Base-by-base conservation (phyloP, 176 grass and related monocot species). In the Rhynchospora tenuis region DNA sequence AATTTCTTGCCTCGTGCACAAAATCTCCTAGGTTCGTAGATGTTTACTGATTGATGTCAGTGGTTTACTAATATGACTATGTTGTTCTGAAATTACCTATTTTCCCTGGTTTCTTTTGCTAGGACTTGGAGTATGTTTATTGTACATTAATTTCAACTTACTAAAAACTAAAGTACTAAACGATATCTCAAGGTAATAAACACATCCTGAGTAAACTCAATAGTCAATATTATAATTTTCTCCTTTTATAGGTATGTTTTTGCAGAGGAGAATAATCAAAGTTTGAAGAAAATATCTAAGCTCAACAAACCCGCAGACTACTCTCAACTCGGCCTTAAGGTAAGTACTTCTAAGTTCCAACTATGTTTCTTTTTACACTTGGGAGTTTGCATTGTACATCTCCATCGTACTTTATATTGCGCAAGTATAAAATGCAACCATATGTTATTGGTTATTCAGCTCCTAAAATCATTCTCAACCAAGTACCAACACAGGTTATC, bases 281-380 rank as follows among this genome's bases (percentile, higher is more conserved):
- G 90, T 84, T 77, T 91, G 83, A 98, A 91, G 84, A 98, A 95
- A 92, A 95, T 98, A 74, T 87, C 92, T 23, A 84, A 87, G 82
- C 90, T 94, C 79, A 82, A 83, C 22, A 84, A 90, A 86, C 92
- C 95, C 88, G 84, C 87, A 70, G 86, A 98, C 9, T 70, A 86
- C 87, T 98, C 89, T 83, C 87, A 86, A 84, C 83, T 95, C 38
- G 92, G 92, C 43, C 90, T 98, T 84, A 86, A 90, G 90, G 95
- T 98, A 90, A 89, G 95, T 98, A 83, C 38, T 31, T 59, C 9
- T 33, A 52, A 26, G n/a, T n/a, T 57, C 85, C n/a, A n/a, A n/a
- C n/a, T n/a, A 79, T 63, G 6, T 7, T 82, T 50, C 44, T 55
- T 64, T 50, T 38, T 4, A 4, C 58, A 43, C 3, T 65, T 64